Evolutionary conservation across 2,329 filamentous ascomycete genomes (phyloP), one percentile per base, ranked within the genome.

Genomic region (Aspergillus sp.): DNA sequence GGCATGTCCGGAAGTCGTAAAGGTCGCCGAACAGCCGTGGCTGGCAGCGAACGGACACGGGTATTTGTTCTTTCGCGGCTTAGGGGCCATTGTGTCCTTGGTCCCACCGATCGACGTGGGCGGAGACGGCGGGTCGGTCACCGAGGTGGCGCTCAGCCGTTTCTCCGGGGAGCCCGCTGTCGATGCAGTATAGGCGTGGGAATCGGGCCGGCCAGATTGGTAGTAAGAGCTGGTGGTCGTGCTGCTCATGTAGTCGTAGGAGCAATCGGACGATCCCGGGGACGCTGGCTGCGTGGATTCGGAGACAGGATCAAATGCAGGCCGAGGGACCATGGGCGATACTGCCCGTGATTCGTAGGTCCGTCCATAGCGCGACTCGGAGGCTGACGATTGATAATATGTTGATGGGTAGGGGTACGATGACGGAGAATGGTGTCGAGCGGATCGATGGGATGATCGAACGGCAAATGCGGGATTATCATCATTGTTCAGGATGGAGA

Each of bases 1-100:
- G 5, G 84, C 84, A 62, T 87, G 84, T 47, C 84, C 84, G 0
- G 84, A 87, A 4, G 84, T 87, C 48, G 84, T 87, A 69, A 87
- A 87, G 45, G 79, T 85, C 54, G 85, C 82, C 47, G 71, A 73
- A 73, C 84, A 87, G 48, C 77, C 75, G 65, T 79, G 82, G 47
- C 80, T 77, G 59, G 80, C 78, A 2, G 83, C 81, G 64, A 85
- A 82, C 0, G 84, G 84, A 59, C 84, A 87, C 2, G 84, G 83
- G 60, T 86, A 86, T 70, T 83, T 84, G 69, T 85, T 86, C 73
- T 86, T 86, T 49, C 73, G 72, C 4, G 59, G 63, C n/a, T 62
- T 64, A 14, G 62, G 49, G 14, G 59, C 52, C 13, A 55, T 47
- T 17, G 55, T 49, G 29, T 70, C 68, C 20, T 60, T 60, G 6